Conservation (phyloP, 768 basidiomycete genomes). For the Ephemerocybe angulata region DNA sequence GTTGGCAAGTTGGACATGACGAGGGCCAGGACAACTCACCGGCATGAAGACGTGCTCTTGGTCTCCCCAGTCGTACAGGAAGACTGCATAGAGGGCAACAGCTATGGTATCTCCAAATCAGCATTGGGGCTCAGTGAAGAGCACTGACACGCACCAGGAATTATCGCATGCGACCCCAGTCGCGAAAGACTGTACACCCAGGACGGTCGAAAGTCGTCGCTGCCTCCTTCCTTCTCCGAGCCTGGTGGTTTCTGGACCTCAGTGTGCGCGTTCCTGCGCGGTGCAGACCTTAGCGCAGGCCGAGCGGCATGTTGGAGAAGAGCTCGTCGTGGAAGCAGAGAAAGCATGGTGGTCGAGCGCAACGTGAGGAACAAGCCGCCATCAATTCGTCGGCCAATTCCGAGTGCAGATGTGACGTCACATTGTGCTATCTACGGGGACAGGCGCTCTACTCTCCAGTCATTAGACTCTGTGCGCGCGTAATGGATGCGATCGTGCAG, state of each 20-base stretch:
- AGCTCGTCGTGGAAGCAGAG: constrained; percentile 1
- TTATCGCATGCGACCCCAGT: constrained; percentile 49
- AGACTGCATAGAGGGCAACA: constrained; percentile 52
- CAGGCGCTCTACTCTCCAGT: constrained; percentile 78
- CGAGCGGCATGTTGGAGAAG: not conserved
- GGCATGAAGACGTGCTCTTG: constrained; percentile 68
- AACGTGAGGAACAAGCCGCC: not conserved
- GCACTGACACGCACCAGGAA: constrained; percentile 44
- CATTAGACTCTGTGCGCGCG: constrained; percentile 46
- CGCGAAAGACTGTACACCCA: constrained; percentile 56
- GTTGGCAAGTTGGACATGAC: not conserved
- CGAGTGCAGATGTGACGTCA: constrained; percentile 3
- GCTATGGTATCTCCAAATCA: constrained; percentile 30
- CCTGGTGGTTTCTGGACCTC: constrained; percentile 7
- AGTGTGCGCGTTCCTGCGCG: not conserved
- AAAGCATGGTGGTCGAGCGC: constrained; percentile 6
- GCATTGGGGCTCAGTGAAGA: not conserved
- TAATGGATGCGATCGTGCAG: constrained; percentile 89
- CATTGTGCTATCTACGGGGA: constrained; percentile 47
- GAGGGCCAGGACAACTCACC: constrained; percentile 34
- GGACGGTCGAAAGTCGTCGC: constrained; percentile 52
- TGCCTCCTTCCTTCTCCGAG: constrained; percentile 4
- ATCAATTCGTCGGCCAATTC: constrained; percentile 10
- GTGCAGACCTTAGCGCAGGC: not conserved
- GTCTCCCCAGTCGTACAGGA: constrained; percentile 68